These are phyloP conservation scores for Eucalyptus curtisii DNA, from an alignment of 345 rosid species.

Conservation along the genomic window DNA sequence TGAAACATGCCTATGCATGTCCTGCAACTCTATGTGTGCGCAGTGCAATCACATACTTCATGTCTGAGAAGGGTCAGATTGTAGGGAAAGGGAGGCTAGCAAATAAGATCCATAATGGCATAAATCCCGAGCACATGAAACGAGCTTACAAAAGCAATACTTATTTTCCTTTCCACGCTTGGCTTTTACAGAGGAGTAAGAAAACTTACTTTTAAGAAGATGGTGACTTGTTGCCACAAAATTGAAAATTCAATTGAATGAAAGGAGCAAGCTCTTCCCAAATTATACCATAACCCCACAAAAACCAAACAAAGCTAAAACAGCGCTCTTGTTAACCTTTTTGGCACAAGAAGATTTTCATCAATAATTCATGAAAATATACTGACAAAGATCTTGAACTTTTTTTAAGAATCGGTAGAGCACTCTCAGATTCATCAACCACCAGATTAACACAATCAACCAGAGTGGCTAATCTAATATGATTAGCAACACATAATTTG, in stretches of 20 bases:
- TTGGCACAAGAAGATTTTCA: not conserved
- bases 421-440: no score
- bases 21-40: not conserved
- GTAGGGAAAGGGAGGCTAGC: not conserved
- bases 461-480: no score
- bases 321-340: not conserved
- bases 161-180: not conserved
- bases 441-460: no score
- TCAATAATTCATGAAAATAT: not conserved
- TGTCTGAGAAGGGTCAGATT: not conserved
- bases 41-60: not conserved
- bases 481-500: no score
- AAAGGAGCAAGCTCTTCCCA: not conserved
- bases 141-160: not conserved
- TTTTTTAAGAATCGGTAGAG: no score
- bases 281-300: not conserved
- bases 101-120: not conserved
- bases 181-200: not conserved
- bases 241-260: not conserved
- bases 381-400: no score
- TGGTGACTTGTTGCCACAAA: not conserved
- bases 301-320: not conserved
- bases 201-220: not conserved
- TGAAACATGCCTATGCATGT: not conserved
- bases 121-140: accelerated